phyloP scores from a whole-genome alignment of 768 basidiomycete genomes.

The Psilocybe subaeruginosa region DNA sequence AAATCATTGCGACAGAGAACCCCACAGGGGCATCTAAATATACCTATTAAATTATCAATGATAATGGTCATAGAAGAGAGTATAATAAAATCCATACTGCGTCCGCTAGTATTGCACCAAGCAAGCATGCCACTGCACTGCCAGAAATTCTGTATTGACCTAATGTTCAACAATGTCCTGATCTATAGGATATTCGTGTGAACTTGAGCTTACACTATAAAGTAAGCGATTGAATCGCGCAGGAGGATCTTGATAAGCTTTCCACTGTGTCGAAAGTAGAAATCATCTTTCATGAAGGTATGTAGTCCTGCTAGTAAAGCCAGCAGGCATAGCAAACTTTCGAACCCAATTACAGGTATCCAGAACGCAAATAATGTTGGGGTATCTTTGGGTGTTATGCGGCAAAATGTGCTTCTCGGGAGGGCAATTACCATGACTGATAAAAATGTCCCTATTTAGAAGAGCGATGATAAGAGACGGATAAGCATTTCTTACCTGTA shows the following conservation, averaged over 20 bases:
- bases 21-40: background rate
- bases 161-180: no score
- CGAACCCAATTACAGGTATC: constrained; percentile 4
- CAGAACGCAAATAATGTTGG: background rate
- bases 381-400: no score
- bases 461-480: no score
- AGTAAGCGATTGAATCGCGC: constrained; percentile 4
- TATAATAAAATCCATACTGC: background rate
- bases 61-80: background rate
- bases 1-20: background rate
- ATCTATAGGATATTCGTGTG: no score
- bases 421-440: no score
- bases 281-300: background rate
- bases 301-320: background rate
- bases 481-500: background rate
- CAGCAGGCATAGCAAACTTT: background rate
- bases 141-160: background rate
- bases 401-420: background rate
- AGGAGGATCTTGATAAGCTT: background rate
- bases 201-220: background rate
- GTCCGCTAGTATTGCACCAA: background rate
- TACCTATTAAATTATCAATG: background rate
- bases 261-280: background rate
- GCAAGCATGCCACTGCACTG: background rate
- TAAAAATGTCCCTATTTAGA: no score